These are phyloP conservation scores for Copromyces sp. DNA, from an alignment of 495 filamentous ascomycete species.

Conservation along the genomic window DNA sequence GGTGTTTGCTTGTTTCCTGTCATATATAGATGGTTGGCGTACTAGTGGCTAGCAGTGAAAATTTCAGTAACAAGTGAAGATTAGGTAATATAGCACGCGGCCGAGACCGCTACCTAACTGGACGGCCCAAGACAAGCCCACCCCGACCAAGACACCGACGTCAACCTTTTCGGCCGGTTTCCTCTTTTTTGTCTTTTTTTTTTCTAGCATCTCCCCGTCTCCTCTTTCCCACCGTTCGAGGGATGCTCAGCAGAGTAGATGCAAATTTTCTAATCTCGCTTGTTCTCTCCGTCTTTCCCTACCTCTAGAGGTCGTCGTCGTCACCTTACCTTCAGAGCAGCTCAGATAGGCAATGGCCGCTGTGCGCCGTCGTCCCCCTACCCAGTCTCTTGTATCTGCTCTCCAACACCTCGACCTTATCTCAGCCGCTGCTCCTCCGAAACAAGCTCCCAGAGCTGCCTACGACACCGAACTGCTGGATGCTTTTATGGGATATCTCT, in stretches of 20 bases:
- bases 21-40: background rate
- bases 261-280: background rate
- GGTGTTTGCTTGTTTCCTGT: background rate
- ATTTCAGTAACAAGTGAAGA: background rate
- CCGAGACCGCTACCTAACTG: background rate
- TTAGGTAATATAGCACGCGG: background rate
- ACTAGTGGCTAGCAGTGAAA: background rate
- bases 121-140: background rate
- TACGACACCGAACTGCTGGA: conserved; percentile 18
- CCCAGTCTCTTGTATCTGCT: background rate
- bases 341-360: conserved; percentile 5
- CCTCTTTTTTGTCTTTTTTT: background rate
- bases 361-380: conserved; percentile 6
- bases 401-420: background rate
- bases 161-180: background rate
- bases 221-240: background rate
- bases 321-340: background rate
- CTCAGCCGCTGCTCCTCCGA: background rate
- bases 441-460: background rate
- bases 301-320: no score
- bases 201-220: background rate
- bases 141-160: background rate
- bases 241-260: background rate
- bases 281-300: background rate
- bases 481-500: conserved; percentile 36